Conservation (phyloP, 441 rosid genomes). For the Heliophila coronopifolia region DNA sequence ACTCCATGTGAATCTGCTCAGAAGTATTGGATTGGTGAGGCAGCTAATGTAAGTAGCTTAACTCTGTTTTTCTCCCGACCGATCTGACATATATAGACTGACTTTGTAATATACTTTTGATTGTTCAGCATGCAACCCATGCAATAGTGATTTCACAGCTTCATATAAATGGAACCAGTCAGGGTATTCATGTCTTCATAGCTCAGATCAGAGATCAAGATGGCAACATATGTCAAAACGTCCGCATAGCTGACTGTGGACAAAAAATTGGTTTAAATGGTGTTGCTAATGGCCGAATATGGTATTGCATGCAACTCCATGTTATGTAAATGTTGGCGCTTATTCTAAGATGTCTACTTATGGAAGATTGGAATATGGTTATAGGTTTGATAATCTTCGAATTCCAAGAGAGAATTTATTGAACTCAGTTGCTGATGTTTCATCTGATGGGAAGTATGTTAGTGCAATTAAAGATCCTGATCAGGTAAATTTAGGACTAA, state of each 20-base stretch:
- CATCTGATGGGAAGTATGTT: constrained; percentile 68
- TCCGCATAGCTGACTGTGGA: constrained; percentile 87
- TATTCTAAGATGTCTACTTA: not conserved
- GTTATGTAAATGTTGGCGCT: not conserved
- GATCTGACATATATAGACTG: not conserved
- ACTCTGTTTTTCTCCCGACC: not conserved
- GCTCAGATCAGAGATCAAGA: constrained; percentile 73
- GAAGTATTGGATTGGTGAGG: constrained; percentile 96
- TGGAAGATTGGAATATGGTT: constrained; percentile 17
- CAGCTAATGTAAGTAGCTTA: constrained; percentile 52
- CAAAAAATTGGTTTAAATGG: constrained; percentile 95
- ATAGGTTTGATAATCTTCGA: constrained; percentile 81
- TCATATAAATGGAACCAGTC: constrained; percentile 55
- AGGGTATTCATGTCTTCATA: constrained; percentile 92
- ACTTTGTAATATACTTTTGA: constrained; percentile 11
- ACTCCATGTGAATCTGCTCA: constrained; percentile 95
- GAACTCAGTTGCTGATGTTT: constrained; percentile 93
- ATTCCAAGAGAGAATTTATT: constrained; percentile 81
- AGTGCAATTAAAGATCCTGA: constrained; percentile 82
- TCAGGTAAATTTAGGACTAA: constrained; percentile 42
- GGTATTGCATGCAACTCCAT: constrained; percentile 35
- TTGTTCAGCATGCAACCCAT: constrained; percentile 85
- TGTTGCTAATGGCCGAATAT: constrained; percentile 92
- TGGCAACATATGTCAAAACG: constrained; percentile 70
- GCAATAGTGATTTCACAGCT: constrained; percentile 87